Evolutionary conservation across 2,329 filamentous ascomycete genomes (phyloP).

Genomic region (Colletotrichum lentis): DNA sequence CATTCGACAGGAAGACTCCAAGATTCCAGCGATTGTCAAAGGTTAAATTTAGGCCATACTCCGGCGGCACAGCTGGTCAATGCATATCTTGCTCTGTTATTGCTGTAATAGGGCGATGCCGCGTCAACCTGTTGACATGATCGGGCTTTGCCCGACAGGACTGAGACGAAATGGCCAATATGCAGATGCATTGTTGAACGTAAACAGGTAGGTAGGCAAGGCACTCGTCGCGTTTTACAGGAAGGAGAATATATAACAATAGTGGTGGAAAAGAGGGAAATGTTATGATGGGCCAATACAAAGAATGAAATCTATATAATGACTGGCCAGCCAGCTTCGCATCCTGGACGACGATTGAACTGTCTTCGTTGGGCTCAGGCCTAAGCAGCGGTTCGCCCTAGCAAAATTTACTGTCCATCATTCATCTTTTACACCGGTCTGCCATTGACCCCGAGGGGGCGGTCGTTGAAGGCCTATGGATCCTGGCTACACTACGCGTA

Average conservation of each 20-base stretch:
- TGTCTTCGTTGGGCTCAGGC: neutral
- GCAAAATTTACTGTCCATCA: neutral
- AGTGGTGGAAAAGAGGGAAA: no score
- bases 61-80: no score
- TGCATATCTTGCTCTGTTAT: neutral
- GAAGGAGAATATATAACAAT: no score
- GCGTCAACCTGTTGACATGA: neutral
- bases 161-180: neutral
- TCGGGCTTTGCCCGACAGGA: neutral
- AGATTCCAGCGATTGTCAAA: neutral
- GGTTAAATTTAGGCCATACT: neutral
- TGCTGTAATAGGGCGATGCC: neutral
- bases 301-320: no score
- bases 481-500: no score
- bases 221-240: no score
- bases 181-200: neutral
- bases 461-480: neutral
- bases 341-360: neutral
- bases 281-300: no score
- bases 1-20: neutral
- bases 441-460: neutral
- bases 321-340: no score
- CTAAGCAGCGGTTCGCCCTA: neutral
- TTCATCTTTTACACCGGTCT: neutral
- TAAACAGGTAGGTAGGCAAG: no score